A percentile compares a stretch with the other conserved stretches of the same genome.
Conservation (phyloP, 2,329 filamentous ascomycete genomes). For the Pseudogymnoascus sp. region DNA sequence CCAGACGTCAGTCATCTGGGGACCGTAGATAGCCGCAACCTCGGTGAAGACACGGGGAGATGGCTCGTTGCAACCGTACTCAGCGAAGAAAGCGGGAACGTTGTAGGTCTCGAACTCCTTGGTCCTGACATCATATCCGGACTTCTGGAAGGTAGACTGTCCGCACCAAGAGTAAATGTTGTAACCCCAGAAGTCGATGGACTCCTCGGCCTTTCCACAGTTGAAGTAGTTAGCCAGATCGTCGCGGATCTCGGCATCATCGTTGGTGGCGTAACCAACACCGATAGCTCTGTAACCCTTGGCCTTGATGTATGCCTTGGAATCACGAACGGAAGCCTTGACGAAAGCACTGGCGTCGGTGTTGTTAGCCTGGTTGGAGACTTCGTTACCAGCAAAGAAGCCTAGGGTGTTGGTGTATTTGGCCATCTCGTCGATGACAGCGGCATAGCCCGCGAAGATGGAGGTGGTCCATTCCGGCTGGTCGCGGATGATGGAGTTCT, state of each 20-base stretch:
- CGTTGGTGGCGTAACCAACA: conserved; percentile 94
- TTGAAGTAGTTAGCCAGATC: conserved; percentile 90
- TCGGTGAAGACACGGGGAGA: conserved; percentile 73
- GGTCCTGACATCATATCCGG: conserved; percentile 75
- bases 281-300: conserved; percentile 71
- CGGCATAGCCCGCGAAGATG: conserved; percentile 73
- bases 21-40: conserved; percentile 69
- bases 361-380: conserved; percentile 83
- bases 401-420: conserved; percentile 88
- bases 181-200: conserved; percentile 98
- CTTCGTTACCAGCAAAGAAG: conserved; percentile 98
- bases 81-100: conserved; percentile 94
- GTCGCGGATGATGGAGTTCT: conserved; percentile 76
- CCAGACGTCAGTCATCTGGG: conserved; percentile 78
- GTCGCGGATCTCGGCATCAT: conserved; percentile 74
- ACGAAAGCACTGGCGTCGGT: conserved; percentile 87
- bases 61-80: conserved; percentile 87
- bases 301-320: conserved; percentile 83
- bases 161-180: conserved; percentile 99
- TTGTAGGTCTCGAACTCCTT: conserved; percentile 83
- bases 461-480: conserved; percentile 69
- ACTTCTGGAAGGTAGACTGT: conserved; percentile 64
- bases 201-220: conserved; percentile 58
- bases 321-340: conserved; percentile 95
- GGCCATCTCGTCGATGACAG: conserved; percentile 71